Percentiles rank a stretch among this genome's conserved stretches.
Conservation (phyloP, 1,284 basidiomycete species). For the Mycena citricolor region DNA sequence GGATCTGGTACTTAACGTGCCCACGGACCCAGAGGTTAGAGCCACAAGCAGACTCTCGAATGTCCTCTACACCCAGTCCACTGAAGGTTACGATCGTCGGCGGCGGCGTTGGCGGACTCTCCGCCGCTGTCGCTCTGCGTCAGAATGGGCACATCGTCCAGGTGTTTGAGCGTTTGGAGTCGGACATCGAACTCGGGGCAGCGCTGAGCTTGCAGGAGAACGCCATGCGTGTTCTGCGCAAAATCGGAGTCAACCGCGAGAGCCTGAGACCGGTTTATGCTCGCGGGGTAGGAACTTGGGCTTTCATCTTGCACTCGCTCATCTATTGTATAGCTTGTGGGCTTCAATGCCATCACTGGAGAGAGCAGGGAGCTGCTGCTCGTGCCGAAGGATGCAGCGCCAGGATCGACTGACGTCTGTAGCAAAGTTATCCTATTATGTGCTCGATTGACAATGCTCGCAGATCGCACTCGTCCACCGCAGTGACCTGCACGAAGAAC, state of each 20-base stretch:
- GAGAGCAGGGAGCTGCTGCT: too few relatives aligned
- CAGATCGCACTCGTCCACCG: neutral
- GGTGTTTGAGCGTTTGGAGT: slow-evolving; percentile 6
- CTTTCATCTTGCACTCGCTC: neutral
- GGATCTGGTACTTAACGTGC: too few relatives aligned
- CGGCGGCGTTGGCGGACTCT: slow-evolving; percentile 14
- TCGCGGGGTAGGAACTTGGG: neutral
- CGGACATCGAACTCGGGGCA: neutral
- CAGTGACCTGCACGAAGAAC: slow-evolving; percentile 3
- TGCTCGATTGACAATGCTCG: too few relatives aligned
- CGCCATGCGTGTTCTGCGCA: slow-evolving; percentile 3
- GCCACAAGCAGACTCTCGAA: too few relatives aligned
- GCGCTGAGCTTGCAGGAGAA: slow-evolving; percentile 6
- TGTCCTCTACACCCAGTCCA: neutral
- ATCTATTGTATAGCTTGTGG: neutral
- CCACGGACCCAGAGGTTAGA: too few relatives aligned
- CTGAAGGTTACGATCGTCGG: slow-evolving; percentile 14
- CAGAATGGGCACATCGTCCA: slow-evolving; percentile 15
- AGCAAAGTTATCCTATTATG: too few relatives aligned
- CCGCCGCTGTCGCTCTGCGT: slow-evolving; percentile 13
- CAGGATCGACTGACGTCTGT: too few relatives aligned
- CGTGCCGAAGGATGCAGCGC: too few relatives aligned
- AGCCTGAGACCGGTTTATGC: neutral
- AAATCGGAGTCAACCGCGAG: neutral
- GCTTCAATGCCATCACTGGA: neutral